Conservation (phyloP, 768 basidiomycete genomes). For the Rickenella mellea region DNA sequence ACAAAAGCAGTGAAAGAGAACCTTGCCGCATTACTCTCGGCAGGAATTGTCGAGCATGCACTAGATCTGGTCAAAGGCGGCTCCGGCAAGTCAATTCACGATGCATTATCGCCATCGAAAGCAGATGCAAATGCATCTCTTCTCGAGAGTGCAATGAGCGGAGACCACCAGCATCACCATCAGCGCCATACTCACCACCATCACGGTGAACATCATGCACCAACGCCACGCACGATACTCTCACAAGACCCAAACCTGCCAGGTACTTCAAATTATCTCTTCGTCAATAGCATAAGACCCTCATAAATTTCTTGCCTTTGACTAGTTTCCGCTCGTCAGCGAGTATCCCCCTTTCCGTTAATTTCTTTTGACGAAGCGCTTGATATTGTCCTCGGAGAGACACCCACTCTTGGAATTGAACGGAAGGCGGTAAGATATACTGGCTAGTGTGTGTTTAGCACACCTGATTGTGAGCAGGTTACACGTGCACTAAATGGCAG, state of each 20-base stretch:
- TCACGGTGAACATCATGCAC: slow-evolving; percentile 23
- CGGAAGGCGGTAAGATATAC: slow-evolving; percentile 39
- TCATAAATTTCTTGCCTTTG: neutral
- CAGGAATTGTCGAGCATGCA: slow-evolving; percentile 57
- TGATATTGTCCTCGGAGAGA: slow-evolving; percentile 39
- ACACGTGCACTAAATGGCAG: slow-evolving; percentile 48
- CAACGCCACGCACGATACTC: slow-evolving; percentile 46
- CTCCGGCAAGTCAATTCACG: slow-evolving; percentile 50
- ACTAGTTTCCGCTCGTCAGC: slow-evolving; percentile 59
- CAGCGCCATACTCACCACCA: slow-evolving; percentile 30
- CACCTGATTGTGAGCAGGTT: slow-evolving; percentile 33
- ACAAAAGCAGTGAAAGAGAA: slow-evolving; percentile 80
- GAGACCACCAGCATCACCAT: slow-evolving; percentile 18
- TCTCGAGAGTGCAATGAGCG: neutral
- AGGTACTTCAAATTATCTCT: slow-evolving; percentile 31
- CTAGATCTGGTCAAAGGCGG: slow-evolving; percentile 66
- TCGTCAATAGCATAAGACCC: neutral
- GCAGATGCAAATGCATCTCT: neutral
- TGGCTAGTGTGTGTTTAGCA: neutral
- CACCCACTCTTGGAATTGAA: slow-evolving; percentile 28
- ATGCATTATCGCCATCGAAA: slow-evolving; percentile 25
- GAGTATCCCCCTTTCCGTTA: slow-evolving; percentile 70
- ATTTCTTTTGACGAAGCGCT: slow-evolving; percentile 60
- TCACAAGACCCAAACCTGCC: slow-evolving; percentile 64
- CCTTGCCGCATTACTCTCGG: slow-evolving; percentile 48